Evolutionary conservation across 352 stramenopile genomes (phyloP), one percentile per base, ranked within the genome.

Genomic region (Phytophthora sp.): DNA sequence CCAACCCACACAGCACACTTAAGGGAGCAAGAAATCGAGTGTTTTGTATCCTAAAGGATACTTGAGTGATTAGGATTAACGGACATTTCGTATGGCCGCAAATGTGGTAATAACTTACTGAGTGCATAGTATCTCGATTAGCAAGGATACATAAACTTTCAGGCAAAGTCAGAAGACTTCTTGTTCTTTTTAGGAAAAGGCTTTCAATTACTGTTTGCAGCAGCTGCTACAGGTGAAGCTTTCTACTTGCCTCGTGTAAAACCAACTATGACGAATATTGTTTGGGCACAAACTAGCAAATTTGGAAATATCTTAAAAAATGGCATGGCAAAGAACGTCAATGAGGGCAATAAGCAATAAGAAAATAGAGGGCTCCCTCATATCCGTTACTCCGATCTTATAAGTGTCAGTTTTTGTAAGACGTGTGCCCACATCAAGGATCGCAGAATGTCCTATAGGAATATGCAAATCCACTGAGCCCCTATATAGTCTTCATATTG

Each of bases 111-210:
- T n/a, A n/a, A n/a, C 18, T 36, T 62, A 24, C 18, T 67, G 21
- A 67, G 36, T 59, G 35, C 45, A 54, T 63, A 45, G 21, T 68
- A 62, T 54, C 11, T 61, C 0, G 50, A 50, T 33, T 57, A 50
- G 41, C 51, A 68, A 36, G 39, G 42, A 23, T 62, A 45, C 33
- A 29, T 42, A n/a, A 21, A 56, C 26, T 33, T 57, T 50, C 59
- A 54, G 33, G 49, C 51, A 38, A 49, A 62, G n/a, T 21, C 4
- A 5, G 44, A 23, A 33, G 35, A 38, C n/a, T 23, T 57, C 35
- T 13, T 36, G 23, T 24, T 57, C 31, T 23, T 62, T 54, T 44
- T 31, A 39, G 18, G 29, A 23, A 54, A 54, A 58, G 23, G 44
- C 16, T 57, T 38, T 6, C 44, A 49, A 46, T n/a, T n/a, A n/a